Conservation (phyloP, 2,329 filamentous ascomycete genomes). For the Claviceps purpurea region DNA sequence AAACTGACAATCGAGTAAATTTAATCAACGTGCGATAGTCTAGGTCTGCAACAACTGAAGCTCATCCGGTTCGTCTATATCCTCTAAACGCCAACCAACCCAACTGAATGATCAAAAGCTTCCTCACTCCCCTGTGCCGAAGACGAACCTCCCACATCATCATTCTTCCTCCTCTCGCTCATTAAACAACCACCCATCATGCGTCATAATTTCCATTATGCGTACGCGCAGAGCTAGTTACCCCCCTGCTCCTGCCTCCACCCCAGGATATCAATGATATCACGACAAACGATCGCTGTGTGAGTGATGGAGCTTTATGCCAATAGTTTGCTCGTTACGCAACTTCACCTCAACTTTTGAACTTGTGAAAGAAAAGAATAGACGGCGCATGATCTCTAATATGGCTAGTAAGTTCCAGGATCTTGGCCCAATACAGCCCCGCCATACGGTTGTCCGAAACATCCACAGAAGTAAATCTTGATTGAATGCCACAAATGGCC, state of each 20-base stretch:
- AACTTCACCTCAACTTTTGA: slow-evolving; percentile 6
- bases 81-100: slow-evolving; percentile 24
- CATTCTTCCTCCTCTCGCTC: not conserved
- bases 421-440: not conserved
- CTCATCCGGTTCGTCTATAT: slow-evolving; percentile 27
- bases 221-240: not conserved
- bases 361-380: not conserved
- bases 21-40: slow-evolving; percentile 8
- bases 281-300: slow-evolving; percentile 5
- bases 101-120: slow-evolving; percentile 18
- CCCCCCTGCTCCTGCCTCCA: not conserved
- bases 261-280: slow-evolving; percentile 10
- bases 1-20: slow-evolving; percentile 3
- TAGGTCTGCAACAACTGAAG: slow-evolving; percentile 13
- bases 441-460: not conserved
- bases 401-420: not conserved
- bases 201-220: slow-evolving; percentile 6
- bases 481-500: not conserved
- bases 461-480: not conserved
- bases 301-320: slow-evolving; percentile 5
- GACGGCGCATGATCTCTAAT: slow-evolving; percentile 8
- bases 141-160: slow-evolving; percentile 5
- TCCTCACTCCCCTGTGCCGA: slow-evolving; percentile 6
- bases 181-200: slow-evolving; percentile 3
- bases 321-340: slow-evolving; percentile 3